A percentile compares a stretch with the other conserved stretches of the same genome.
Conservation (phyloP, 73 alveolate species). For the Paramecium biaurelia region DNA sequence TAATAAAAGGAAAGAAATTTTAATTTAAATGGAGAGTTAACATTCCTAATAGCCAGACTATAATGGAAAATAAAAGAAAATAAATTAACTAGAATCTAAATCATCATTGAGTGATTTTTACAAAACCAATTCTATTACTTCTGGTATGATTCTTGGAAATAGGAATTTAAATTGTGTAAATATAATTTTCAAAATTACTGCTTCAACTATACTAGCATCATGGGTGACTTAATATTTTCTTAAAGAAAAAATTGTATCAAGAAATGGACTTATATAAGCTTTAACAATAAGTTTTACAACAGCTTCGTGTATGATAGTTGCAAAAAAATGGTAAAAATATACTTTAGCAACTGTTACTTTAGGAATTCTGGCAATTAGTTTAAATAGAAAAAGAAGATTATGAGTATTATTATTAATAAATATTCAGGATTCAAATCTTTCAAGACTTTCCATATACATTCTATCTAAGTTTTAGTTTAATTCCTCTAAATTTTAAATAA, state of each 20-base stretch:
- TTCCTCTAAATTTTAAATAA: constrained; percentile 39
- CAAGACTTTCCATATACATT: constrained; percentile 51
- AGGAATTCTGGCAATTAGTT: neutral
- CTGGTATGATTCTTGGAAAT: too few relatives aligned
- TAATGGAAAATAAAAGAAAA: too few relatives aligned
- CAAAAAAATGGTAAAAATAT: neutral
- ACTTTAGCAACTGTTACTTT: neutral
- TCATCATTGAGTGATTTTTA: neutral
- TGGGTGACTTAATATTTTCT: neutral
- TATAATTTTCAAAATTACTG: neutral
- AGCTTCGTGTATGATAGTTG: neutral
- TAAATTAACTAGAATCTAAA: neutral
- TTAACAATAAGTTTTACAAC: neutral
- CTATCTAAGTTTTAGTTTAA: constrained; percentile 35
- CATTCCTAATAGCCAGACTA: neutral
- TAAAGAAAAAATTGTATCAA: neutral
- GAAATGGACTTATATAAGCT: neutral
- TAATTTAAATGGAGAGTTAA: neutral
- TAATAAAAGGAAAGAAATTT: neutral
- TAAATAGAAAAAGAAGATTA: neutral
- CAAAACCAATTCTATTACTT: neutral
- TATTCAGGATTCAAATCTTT: constrained; percentile 2
- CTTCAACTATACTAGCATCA: neutral
- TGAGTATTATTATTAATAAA: neutral
- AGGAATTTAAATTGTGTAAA: neutral